phyloP scores from a whole-genome alignment of 106 monocot genomes.

The Hemerocallis citrina region DNA sequence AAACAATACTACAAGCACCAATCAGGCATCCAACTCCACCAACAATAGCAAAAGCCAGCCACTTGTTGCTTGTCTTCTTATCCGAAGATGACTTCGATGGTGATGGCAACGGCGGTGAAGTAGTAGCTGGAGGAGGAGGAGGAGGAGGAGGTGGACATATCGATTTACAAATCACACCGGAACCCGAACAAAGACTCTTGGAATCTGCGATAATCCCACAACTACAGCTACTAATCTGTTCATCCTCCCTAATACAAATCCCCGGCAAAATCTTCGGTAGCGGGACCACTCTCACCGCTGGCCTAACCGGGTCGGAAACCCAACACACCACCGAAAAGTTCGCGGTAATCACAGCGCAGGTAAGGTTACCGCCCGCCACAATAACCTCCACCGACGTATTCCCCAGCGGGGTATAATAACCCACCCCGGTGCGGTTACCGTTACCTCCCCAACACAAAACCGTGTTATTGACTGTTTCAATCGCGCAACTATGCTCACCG shows the following conservation, averaged over 20 bases:
- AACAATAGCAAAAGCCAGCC: conserved; percentile 39
- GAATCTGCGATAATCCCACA: conserved; percentile 43
- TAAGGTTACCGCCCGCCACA: conserved; percentile 64
- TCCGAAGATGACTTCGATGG: neutral
- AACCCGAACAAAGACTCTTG: conserved; percentile 32
- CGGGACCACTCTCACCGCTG: conserved; percentile 9
- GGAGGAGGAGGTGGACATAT: neutral
- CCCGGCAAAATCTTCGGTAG: conserved; percentile 63
- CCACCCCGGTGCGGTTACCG: neutral
- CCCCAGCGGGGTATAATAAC: conserved; percentile 12
- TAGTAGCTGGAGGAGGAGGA: neutral
- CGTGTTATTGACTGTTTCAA: conserved; percentile 29
- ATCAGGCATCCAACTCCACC: conserved; percentile 52
- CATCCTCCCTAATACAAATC: conserved; percentile 19
- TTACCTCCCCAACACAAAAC: conserved; percentile 67
- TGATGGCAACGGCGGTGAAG: conserved; percentile 7
- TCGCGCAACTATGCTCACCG: conserved; percentile 50
- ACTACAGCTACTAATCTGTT: conserved; percentile 13
- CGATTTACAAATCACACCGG: conserved; percentile 42
- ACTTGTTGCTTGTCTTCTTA: conserved; percentile 18
- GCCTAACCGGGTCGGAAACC: conserved; percentile 15
- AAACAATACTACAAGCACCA: conserved; percentile 50
- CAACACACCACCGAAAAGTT: conserved; percentile 77
- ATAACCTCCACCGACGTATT: conserved; percentile 36
- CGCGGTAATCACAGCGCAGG: conserved; percentile 49